Evolutionary conservation across 805 yeast genomes (phyloP).

Genomic region (Zygoascus flipseniorum): DNA sequence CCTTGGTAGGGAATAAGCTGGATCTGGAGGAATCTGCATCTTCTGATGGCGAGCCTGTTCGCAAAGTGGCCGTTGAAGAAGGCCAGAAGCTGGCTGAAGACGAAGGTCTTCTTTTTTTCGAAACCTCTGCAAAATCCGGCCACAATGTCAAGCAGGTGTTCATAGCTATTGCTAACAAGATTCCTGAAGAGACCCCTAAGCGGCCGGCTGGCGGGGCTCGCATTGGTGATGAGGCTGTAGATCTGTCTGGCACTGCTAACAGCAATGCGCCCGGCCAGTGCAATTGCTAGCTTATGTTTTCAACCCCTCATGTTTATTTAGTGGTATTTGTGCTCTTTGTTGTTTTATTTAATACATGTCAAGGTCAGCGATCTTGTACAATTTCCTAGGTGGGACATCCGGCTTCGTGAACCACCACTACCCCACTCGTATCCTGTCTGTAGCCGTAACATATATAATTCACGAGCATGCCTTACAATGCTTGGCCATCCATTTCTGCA

Average conservation of each 20-base stretch:
- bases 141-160: conserved; percentile 86
- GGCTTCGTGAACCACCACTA: too few species aligned
- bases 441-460: too few species aligned
- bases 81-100: conserved; percentile 85
- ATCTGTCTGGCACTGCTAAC: conserved; percentile 4
- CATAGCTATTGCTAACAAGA: conserved; percentile 78
- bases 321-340: conserved; percentile 4
- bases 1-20: conserved; percentile 86
- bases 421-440: too few species aligned
- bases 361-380: too few species aligned
- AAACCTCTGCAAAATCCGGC: conserved; percentile 84
- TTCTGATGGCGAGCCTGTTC: conserved; percentile 37
- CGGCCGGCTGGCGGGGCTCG: conserved; percentile 10
- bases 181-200: conserved; percentile 43
- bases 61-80: conserved; percentile 80
- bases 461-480: background rate
- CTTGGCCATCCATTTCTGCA: background rate
- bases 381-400: too few species aligned
- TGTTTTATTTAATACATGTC: background rate
- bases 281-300: conserved; percentile 9
- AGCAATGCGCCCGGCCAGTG: conserved; percentile 7
- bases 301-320: conserved; percentile 1
- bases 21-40: conserved; percentile 52
- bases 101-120: conserved; percentile 55
- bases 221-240: conserved; percentile 13